phyloP scores from a whole-genome alignment of 2,329 filamentous ascomycete species.

The Fusarium buxicola region DNA sequence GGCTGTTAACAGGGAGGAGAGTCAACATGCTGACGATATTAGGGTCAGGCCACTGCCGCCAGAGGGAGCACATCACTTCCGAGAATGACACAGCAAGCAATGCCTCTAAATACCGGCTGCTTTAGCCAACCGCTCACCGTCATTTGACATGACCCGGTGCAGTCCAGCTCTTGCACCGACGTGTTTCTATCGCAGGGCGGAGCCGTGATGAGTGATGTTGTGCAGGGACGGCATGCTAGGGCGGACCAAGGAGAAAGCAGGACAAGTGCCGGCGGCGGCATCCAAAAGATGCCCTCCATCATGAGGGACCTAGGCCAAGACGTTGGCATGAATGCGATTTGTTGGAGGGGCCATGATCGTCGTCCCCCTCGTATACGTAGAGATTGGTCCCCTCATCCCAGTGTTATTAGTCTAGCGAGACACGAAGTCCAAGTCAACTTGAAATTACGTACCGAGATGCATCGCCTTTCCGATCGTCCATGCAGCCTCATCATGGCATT shows the following conservation, averaged over 20 bases:
- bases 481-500: slow-evolving; percentile 4
- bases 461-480: background rate
- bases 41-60: slow-evolving; percentile 5
- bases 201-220: slow-evolving; percentile 29
- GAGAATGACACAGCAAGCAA: background rate
- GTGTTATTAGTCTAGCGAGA: background rate
- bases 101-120: slow-evolving; percentile 9
- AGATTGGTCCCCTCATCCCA: slow-evolving; percentile 3
- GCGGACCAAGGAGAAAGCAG: slow-evolving; percentile 26
- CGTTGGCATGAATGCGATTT: slow-evolving; percentile 29
- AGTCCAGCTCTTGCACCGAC: slow-evolving; percentile 26
- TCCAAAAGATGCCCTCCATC: slow-evolving; percentile 33
- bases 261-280: slow-evolving; percentile 43
- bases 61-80: slow-evolving; percentile 15
- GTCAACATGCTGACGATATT: background rate
- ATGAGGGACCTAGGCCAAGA: slow-evolving; percentile 36
- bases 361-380: slow-evolving; percentile 8
- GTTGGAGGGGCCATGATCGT: slow-evolving; percentile 28
- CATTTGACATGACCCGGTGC: slow-evolving; percentile 39
- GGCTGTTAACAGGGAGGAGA: background rate
- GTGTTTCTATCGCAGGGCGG: background rate
- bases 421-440: background rate
- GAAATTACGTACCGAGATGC: slow-evolving; percentile 7
- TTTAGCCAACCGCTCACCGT: slow-evolving; percentile 38
- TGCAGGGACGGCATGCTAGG: slow-evolving; percentile 38